These are phyloP conservation scores for Benincasa hispida DNA, from an alignment of 306 rosid genomes.

Conservation along the genomic window DNA sequence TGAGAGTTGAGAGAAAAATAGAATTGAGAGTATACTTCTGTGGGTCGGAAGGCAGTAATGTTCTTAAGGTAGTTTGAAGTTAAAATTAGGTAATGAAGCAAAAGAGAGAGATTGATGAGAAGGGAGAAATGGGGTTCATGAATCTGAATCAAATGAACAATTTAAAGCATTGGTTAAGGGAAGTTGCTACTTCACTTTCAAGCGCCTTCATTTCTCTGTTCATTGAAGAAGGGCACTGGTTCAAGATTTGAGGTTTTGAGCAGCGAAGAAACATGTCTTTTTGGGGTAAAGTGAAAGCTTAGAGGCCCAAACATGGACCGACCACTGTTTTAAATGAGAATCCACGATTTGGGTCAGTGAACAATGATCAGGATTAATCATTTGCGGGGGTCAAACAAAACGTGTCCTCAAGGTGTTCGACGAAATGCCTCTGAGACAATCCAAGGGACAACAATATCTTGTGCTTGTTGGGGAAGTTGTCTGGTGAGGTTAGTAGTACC, in stretches of 20 bases:
- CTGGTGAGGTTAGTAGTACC: conserved; percentile 7
- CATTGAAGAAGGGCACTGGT: conserved; percentile 1
- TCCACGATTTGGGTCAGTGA: conserved; percentile 5
- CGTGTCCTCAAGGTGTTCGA: background rate
- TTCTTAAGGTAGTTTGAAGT: background rate
- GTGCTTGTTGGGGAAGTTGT: conserved; percentile 2
- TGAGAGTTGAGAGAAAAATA: no score
- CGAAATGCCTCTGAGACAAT: background rate
- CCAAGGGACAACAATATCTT: conserved; percentile 7
- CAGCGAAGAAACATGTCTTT: conserved; percentile 4
- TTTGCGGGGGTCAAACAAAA: background rate
- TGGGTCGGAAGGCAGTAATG: background rate
- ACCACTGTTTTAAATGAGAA: background rate
- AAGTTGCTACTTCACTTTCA: background rate
- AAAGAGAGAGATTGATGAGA: background rate
- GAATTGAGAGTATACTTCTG: no score
- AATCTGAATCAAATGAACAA: background rate
- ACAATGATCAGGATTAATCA: conserved; percentile 8
- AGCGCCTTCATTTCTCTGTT: background rate
- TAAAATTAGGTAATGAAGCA: background rate
- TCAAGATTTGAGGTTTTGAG: background rate
- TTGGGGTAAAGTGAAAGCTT: conserved; percentile 2
- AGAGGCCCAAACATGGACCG: background rate
- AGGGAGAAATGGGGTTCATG: background rate
- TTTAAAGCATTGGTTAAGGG: background rate